Evolutionary conservation across 345 rosid genomes (phyloP).

Genomic region (Camelina sativa): DNA sequence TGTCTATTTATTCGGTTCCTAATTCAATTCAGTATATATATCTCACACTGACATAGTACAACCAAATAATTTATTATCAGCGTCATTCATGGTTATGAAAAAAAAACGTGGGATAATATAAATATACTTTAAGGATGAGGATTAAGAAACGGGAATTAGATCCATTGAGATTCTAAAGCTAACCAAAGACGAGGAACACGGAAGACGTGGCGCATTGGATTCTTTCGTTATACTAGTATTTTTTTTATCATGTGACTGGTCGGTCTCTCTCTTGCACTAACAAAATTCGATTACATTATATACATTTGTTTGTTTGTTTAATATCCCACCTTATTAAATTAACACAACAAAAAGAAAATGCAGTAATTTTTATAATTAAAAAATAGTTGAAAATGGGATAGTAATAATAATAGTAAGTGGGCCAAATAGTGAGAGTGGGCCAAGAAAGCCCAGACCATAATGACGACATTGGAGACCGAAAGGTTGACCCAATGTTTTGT

Average conservation of each 20-base stretch:
- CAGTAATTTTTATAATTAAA: too few relatives aligned
- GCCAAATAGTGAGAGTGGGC: conserved; percentile 23
- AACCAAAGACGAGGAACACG: conserved; percentile 38
- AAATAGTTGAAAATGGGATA: conserved; percentile 1
- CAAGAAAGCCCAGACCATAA: conserved; percentile 38
- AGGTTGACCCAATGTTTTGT: conserved; percentile 33
- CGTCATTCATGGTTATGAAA: neutral
- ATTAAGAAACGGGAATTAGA: conserved; percentile 25
- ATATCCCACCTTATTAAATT: conserved; percentile 8
- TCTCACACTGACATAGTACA: neutral
- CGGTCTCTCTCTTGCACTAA: conserved; percentile 20
- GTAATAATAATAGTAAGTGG: conserved; percentile 9
- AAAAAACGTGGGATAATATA: neutral
- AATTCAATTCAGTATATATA: neutral
- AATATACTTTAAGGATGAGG: neutral
- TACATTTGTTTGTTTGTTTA: neutral
- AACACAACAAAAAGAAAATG: neutral
- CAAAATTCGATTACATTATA: conserved; percentile 4
- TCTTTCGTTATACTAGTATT: conserved; percentile 25
- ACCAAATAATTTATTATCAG: conserved; percentile 2
- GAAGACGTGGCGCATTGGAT: conserved; percentile 46
- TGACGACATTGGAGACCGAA: conserved; percentile 36
- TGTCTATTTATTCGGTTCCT: conserved; percentile 33
- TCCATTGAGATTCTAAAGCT: conserved; percentile 41
- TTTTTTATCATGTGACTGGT: conserved; percentile 38